Conservation (phyloP, 2,329 filamentous ascomycete species). For the Cercospora janseana region DNA sequence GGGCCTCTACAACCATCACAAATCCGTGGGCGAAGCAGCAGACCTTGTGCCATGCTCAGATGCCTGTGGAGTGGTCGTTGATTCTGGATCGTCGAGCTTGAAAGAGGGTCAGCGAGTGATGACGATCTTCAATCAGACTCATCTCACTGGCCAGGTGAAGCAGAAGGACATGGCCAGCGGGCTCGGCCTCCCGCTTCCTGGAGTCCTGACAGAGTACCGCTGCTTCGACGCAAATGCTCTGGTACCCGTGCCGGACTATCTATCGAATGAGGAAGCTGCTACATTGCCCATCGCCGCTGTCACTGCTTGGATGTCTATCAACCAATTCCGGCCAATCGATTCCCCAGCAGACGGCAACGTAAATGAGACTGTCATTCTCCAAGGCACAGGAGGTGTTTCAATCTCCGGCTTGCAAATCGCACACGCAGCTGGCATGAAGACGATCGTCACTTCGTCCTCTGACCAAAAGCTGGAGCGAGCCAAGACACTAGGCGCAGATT, state of each 20-base stretch:
- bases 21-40: conserved; percentile 45
- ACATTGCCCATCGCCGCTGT: conserved; percentile 61
- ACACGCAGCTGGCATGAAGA: conserved; percentile 44
- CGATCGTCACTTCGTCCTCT: conserved; percentile 61
- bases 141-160: conserved; percentile 59
- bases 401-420: conserved; percentile 45
- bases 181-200: conserved; percentile 59
- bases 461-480: conserved; percentile 52
- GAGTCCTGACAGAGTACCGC: conserved; percentile 59
- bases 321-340: conserved; percentile 57
- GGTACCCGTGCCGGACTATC: conserved; percentile 56
- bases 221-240: conserved; percentile 58
- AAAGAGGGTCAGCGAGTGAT: conserved; percentile 64
- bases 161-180: conserved; percentile 56
- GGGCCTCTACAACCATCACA: conserved; percentile 67
- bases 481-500: conserved; percentile 56
- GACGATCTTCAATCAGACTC: conserved; percentile 60
- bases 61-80: conserved; percentile 63
- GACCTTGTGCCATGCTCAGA: conserved; percentile 66
- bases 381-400: conserved; percentile 48
- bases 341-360: conserved; percentile 45
- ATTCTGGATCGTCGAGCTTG: conserved; percentile 51
- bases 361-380: conserved; percentile 40
- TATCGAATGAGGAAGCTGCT: conserved; percentile 59
- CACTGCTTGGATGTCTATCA: conserved; percentile 66